Conservation (phyloP, 2,329 filamentous ascomycete genomes). For the Fusarium paranaense region DNA sequence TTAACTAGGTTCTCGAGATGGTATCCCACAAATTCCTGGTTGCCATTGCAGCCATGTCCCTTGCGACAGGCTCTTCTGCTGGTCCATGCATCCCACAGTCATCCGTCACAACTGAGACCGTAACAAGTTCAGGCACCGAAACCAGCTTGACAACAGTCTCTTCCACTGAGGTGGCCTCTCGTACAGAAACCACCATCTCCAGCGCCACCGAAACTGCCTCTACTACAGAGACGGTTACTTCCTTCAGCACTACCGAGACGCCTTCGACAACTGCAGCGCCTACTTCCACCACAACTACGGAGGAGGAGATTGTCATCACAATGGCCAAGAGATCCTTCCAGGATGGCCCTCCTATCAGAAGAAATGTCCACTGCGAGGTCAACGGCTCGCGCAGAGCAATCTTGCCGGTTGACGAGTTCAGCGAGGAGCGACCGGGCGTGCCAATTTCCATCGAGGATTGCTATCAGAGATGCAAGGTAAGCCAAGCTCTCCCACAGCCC, state of each 20-base stretch:
- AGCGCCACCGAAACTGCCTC: background rate
- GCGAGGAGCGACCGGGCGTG: background rate
- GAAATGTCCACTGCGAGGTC: background rate
- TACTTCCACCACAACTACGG: background rate
- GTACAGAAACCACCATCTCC: background rate
- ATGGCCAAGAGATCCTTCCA: background rate
- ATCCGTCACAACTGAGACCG: background rate
- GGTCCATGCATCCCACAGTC: background rate
- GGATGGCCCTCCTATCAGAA: background rate
- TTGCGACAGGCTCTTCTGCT: too few relatives aligned
- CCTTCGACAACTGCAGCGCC: background rate
- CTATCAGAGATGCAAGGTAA: background rate
- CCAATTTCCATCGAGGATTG: background rate
- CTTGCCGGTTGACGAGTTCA: background rate
- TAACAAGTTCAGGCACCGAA: background rate
- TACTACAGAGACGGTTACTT: background rate
- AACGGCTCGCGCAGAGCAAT: background rate
- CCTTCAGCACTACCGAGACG: background rate
- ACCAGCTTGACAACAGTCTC: background rate
- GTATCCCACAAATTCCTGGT: background rate
- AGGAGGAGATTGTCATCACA: background rate
- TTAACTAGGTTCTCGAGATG: background rate
- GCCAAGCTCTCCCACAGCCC: background rate
- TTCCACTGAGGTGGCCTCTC: background rate
- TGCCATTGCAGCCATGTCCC: background rate